Evolutionary conservation across 305 asterid genomes (phyloP).

Genomic region (Solanum hybrid): DNA sequence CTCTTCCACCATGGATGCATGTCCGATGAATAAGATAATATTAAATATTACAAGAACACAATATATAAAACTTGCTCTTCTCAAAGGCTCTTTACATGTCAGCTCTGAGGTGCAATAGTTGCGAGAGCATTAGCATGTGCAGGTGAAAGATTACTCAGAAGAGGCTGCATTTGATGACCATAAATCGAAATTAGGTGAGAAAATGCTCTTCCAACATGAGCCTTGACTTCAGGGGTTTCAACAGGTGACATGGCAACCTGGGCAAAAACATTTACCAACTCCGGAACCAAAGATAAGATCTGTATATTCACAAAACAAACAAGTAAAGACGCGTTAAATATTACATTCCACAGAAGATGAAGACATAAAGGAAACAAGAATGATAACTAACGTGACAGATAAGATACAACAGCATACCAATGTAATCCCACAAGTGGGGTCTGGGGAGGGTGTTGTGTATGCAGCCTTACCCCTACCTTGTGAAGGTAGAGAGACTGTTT

Average conservation of each 20-base stretch:
- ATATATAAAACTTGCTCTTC: background rate
- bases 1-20: slow-evolving; percentile 4
- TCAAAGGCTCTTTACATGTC: slow-evolving; percentile 16
- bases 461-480: background rate
- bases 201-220: slow-evolving; percentile 80
- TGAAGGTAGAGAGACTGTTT: background rate
- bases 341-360: background rate
- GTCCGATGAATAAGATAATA: background rate
- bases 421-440: background rate
- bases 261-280: slow-evolving; percentile 82
- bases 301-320: slow-evolving; percentile 20
- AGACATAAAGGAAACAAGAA: background rate
- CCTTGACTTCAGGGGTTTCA: slow-evolving; percentile 85
- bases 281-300: slow-evolving; percentile 71
- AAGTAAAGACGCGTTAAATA: background rate
- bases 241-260: slow-evolving; percentile 74
- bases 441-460: background rate
- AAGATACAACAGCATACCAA: background rate
- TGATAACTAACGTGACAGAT: background rate
- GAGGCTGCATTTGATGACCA: slow-evolving; percentile 93
- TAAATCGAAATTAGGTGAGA: slow-evolving; percentile 76
- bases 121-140: slow-evolving; percentile 86
- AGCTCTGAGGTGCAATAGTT: slow-evolving; percentile 66
- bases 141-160: slow-evolving; percentile 77
- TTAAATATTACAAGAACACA: background rate